Evolutionary conservation across 2,329 filamentous ascomycete genomes (phyloP).

Genomic region (Bipolaris bicolor): DNA sequence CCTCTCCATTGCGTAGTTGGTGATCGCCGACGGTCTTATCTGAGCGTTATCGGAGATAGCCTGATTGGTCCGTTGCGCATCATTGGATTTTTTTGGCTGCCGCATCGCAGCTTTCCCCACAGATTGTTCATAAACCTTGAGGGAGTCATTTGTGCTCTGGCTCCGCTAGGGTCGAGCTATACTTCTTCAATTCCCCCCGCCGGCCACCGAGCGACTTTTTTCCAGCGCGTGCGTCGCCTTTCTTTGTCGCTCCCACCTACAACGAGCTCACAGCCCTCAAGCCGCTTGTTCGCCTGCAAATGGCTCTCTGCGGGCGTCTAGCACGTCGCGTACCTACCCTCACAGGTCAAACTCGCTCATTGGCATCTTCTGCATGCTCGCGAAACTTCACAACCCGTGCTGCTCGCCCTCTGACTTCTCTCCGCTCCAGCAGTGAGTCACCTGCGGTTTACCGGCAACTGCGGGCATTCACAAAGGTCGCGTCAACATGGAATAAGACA

Average conservation of each 20-base stretch:
- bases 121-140: conserved; percentile 36
- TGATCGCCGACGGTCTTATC: conserved; percentile 35
- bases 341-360: conserved; percentile 41
- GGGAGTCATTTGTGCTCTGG: conserved; percentile 36
- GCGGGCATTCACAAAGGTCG: conserved; percentile 48
- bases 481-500: conserved; percentile 49
- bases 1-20: conserved; percentile 3
- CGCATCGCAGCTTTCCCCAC: conserved; percentile 43
- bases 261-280: conserved; percentile 42
- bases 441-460: conserved; percentile 42
- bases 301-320: conserved; percentile 52
- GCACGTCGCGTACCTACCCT: conserved; percentile 49
- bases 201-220: conserved; percentile 26
- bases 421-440: conserved; percentile 42
- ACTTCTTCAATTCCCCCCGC: conserved; percentile 38
- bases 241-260: conserved; percentile 19
- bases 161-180: conserved; percentile 39
- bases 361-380: conserved; percentile 36
- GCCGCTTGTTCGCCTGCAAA: conserved; percentile 43
- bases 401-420: conserved; percentile 39
- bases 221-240: conserved; percentile 27
- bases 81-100: conserved; percentile 41
- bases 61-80: conserved; percentile 33
- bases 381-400: conserved; percentile 43
- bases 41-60: conserved; percentile 40